phyloP scores from a whole-genome alignment of 2,329 filamentous ascomycete genomes.

The Pseudonectria buxi region DNA sequence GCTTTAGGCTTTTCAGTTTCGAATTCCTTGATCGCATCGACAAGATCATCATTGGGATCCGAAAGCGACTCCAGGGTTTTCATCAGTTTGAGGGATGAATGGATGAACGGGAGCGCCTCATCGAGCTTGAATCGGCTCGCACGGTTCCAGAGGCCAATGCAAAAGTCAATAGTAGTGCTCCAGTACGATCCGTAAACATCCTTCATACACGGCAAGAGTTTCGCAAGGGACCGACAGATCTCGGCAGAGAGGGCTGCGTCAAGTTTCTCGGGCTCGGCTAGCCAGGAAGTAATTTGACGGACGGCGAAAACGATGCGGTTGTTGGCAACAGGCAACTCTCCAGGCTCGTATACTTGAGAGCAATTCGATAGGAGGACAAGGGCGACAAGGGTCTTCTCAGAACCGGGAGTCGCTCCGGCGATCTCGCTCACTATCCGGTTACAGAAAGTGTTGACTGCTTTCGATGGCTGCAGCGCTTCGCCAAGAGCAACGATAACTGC shows the following conservation, averaged over 20 bases:
- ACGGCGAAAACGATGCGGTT: constrained; percentile 77
- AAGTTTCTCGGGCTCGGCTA: constrained; percentile 45
- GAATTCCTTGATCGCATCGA: constrained; percentile 62
- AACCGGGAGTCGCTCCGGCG: constrained; percentile 39
- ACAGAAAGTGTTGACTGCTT: constrained; percentile 44
- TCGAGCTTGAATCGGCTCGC: constrained; percentile 36
- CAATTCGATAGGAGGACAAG: constrained; percentile 50
- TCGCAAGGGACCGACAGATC: constrained; percentile 49
- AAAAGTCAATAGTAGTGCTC: constrained; percentile 57
- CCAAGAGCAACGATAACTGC: constrained; percentile 48
- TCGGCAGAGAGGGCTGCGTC: constrained; percentile 40
- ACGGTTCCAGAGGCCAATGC: constrained; percentile 50
- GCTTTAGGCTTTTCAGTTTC: constrained; percentile 48
- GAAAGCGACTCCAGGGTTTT: constrained; percentile 55
- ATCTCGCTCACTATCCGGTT: constrained; percentile 56
- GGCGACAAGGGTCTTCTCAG: constrained; percentile 39
- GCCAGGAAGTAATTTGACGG: constrained; percentile 68
- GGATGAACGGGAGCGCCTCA: constrained; percentile 53
- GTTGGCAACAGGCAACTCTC: constrained; percentile 49
- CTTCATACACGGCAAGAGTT: constrained; percentile 64
- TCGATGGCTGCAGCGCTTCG: constrained; percentile 42
- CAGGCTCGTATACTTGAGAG: constrained; percentile 44
- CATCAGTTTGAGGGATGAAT: constrained; percentile 68
- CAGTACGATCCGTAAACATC: constrained; percentile 88
- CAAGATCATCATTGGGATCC: constrained; percentile 78